Percentiles rank a stretch among this genome's conserved stretches.
Evolutionary conservation across 257 asterid species (phyloP).

Genomic region (Nicotiana knightiana): DNA sequence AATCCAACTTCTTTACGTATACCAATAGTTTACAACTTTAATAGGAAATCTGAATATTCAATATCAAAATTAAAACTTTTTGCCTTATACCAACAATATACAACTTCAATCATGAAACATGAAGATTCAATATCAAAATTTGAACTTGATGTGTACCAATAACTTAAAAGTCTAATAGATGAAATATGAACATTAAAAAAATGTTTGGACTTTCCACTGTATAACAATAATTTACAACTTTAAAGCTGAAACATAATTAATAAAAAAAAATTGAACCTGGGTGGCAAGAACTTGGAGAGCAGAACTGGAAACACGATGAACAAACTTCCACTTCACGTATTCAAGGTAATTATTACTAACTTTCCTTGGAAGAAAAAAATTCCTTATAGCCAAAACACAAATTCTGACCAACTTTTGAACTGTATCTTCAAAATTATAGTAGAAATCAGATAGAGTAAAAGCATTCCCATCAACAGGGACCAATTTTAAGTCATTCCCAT

Average conservation of each 20-base stretch:
- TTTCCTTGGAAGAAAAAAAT: conserved; percentile 70
- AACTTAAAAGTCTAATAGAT: background rate
- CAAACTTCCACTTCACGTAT: conserved; percentile 90
- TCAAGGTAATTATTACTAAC: conserved; percentile 65
- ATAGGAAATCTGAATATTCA: background rate
- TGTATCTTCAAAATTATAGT: conserved; percentile 44
- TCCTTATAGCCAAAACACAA: conserved; percentile 44
- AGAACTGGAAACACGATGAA: conserved; percentile 90
- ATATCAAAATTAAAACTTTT: background rate
- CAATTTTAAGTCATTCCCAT: conserved; percentile 52
- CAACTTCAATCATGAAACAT: background rate
- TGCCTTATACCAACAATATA: background rate
- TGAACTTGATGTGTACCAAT: background rate
- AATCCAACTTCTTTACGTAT: background rate
- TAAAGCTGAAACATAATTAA: background rate
- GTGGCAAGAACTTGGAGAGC: conserved; percentile 97
- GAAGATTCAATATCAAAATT: background rate
- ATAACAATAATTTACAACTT: background rate
- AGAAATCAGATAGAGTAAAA: conserved; percentile 35
- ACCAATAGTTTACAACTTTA: background rate
- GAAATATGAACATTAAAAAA: background rate
- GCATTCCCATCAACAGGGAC: conserved; percentile 49
- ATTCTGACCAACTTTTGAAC: conserved; percentile 33
- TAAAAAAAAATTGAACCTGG: conserved; percentile 40
- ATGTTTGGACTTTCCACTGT: too few relatives aligned